phyloP scores from a whole-genome alignment of 345 rosid genomes.

The Eucalyptus fibrosa region DNA sequence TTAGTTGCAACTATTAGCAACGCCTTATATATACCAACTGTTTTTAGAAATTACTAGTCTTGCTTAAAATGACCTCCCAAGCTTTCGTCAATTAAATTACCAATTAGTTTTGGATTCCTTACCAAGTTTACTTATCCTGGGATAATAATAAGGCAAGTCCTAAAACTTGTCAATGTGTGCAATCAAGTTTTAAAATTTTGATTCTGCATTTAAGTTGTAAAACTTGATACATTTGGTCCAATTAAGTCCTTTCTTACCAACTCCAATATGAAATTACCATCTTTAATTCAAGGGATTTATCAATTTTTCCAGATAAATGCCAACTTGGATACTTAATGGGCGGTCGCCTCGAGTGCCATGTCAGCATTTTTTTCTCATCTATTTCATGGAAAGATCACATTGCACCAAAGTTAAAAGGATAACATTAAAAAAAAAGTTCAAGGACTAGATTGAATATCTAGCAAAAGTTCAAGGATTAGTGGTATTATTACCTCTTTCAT shows the following conservation, averaged over 20 bases:
- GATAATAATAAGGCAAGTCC: background rate
- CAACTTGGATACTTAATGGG: background rate
- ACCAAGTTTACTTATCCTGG: background rate
- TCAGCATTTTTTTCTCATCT: background rate
- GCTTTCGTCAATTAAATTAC: background rate
- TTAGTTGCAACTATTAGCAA: background rate
- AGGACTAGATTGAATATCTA: background rate
- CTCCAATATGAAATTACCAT: background rate
- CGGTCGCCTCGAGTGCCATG: background rate
- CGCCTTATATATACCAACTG: background rate
- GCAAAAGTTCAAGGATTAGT: background rate
- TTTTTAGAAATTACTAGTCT: background rate
- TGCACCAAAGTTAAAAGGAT: background rate
- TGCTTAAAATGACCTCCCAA: background rate
- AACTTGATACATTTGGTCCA: background rate
- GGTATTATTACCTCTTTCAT: background rate
- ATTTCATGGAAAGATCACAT: background rate
- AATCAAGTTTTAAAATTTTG: background rate
- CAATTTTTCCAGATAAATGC: background rate
- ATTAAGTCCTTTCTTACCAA: background rate
- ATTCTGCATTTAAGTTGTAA: background rate
- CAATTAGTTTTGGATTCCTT: background rate
- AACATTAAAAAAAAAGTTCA: background rate
- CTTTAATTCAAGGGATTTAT: background rate
- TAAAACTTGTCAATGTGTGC: background rate